phyloP scores from a whole-genome alignment of 371 early-diverging fungal species.

The Syncephalis plumigaleata region DNA sequence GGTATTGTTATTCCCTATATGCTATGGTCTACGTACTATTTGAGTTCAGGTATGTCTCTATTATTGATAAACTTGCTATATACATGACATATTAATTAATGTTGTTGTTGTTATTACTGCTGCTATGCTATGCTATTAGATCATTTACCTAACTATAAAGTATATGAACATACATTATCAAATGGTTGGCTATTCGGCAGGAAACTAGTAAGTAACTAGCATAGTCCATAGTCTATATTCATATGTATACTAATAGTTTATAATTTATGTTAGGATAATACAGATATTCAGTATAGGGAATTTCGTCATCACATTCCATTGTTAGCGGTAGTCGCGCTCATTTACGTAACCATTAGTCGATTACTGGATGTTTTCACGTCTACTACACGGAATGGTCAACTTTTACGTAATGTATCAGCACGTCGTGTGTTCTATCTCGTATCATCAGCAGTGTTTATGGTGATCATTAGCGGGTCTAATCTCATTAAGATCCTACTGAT shows the following conservation, averaged over 20 bases:
- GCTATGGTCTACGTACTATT: conserved; percentile 34
- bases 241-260: neutral
- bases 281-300: conserved; percentile 63
- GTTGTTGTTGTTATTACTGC: neutral
- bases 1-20: conserved; percentile 35
- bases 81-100: neutral
- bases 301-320: conserved; percentile 60
- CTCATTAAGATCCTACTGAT: conserved; percentile 51
- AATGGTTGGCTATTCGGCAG: conserved; percentile 42
- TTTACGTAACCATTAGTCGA: conserved; percentile 26
- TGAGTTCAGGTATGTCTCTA: conserved; percentile 43
- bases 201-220: conserved; percentile 18
- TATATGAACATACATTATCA: neutral
- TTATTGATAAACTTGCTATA: no score
- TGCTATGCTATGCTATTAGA: conserved; percentile 2
- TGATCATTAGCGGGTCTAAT: conserved; percentile 42
- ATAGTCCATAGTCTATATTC: neutral
- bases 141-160: conserved; percentile 3
- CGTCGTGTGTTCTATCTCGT: conserved; percentile 25
- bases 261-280: conserved; percentile 44
- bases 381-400: conserved; percentile 9
- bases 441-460: conserved; percentile 40
- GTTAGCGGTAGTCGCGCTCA: conserved; percentile 27
- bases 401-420: conserved; percentile 13
- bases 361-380: conserved; percentile 13